Base-by-base conservation (phyloP, 2,329 filamentous ascomycete species). In the Apiospora koreana region DNA sequence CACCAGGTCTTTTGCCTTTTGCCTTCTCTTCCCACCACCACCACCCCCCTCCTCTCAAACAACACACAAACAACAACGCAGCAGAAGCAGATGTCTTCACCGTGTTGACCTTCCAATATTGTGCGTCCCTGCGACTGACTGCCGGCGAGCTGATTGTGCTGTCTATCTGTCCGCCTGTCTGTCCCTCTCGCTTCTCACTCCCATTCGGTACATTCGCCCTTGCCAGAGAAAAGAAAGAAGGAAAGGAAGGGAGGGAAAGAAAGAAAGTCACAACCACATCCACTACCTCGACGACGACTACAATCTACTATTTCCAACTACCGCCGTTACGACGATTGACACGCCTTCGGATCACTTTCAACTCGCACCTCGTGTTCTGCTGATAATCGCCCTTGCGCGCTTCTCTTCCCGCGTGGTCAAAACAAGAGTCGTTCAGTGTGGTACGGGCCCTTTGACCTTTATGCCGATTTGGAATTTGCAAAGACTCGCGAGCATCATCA, bases 181-280 rank as follows among this genome's bases (percentile, higher is more conserved):
- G 54, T 62, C 31, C 54, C 54, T 62, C 54, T 62, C 54, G 54
- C 54, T n/a, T 62, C 31, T 9, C 18, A 35, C 28, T n/a, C 31
- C 28, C 54, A 35, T 38, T 62, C 21, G 54, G 54, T 31, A 62
- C 21, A 35, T 18, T 31, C 54, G 54, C 54, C 31, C 54, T 38
- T 18, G 50, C 50, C 50, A 58, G 50, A 45, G 41, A 58, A 58
- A 58, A 58, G 50, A 62, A 62, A 62, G 54, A 62, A 62, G 31
- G 54, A 62, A 62, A 43, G 41, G 41, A 43, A 62, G 31, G 35
- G 54, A 62, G 31, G 31, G 54, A 35, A 62, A 38, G 31, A 23
- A 62, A 62, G 31, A 62, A 62, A 31, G 31, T n/a, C 38, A 62
- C 31, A 38, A n/a, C 31, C 28, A 18, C 50, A 38, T 38, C 28